Percentiles rank a stretch among this genome's conserved stretches.
Evolutionary conservation across 2,329 filamentous ascomycete genomes (phyloP).

Genomic region (Aspergillus chevalieri): DNA sequence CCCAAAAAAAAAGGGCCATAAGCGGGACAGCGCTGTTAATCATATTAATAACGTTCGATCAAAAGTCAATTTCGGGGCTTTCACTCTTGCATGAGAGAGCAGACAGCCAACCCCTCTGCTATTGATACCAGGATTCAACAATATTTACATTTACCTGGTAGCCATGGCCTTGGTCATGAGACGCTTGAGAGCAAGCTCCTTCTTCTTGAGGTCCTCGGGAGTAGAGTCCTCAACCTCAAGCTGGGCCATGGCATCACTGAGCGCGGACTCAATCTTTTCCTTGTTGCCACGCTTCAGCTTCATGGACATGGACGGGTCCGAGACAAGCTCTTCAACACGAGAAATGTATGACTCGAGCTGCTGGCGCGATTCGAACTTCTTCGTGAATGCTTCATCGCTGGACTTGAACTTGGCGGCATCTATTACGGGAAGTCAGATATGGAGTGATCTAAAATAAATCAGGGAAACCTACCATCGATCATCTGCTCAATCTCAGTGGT

Average conservation of each 20-base stretch:
- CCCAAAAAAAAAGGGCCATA: neutral
- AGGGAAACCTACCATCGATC: conserved; percentile 63
- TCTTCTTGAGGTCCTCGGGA: conserved; percentile 98
- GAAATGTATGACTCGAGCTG: conserved; percentile 99
- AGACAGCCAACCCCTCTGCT: neutral
- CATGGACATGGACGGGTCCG: conserved; percentile 88
- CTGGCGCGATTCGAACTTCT: conserved; percentile 98
- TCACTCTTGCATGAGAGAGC: neutral
- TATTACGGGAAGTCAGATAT: conserved; percentile 16
- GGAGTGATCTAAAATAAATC: neutral
- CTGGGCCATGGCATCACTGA: conserved; percentile 95
- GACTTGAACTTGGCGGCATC: conserved; percentile 98
- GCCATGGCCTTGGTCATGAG: conserved; percentile 98
- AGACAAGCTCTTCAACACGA: conserved; percentile 97
- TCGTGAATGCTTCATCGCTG: conserved; percentile 97
- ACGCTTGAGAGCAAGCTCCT: conserved; percentile 96
- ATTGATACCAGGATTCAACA: conserved; percentile 2
- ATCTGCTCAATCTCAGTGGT: conserved; percentile 93
- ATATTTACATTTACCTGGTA: conserved; percentile 60
- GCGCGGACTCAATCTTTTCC: conserved; percentile 97
- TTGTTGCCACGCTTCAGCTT: conserved; percentile 99
- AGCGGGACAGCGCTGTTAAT: neutral
- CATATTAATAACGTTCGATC: neutral
- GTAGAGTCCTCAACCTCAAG: conserved; percentile 89
- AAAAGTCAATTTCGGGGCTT: neutral